Percentiles rank a stretch among this genome's conserved stretches.
Evolutionary conservation across 371 early-diverging fungal species (phyloP).

Genomic region (Ordospora pajunii): DNA sequence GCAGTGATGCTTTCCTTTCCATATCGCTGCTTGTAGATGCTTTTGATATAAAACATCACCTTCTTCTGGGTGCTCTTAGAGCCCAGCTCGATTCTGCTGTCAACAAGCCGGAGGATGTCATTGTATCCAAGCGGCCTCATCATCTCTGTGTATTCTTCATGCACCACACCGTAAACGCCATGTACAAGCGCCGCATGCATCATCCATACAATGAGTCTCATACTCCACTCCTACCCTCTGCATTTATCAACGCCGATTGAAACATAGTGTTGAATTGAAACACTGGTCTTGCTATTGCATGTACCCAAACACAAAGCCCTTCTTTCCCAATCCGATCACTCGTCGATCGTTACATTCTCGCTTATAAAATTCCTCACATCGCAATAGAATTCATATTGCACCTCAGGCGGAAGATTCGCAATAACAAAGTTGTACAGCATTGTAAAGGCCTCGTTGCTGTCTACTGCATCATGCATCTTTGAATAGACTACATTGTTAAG

Average conservation of each 20-base stretch:
- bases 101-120: background rate
- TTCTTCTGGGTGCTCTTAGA: background rate
- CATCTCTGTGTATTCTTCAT: background rate
- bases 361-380: slow-evolving; percentile 23
- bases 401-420: slow-evolving; percentile 14
- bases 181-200: no score
- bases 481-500: background rate
- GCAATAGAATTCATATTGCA: slow-evolving; percentile 16
- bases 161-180: no score
- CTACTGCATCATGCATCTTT: slow-evolving; percentile 2
- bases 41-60: background rate
- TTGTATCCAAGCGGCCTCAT: background rate
- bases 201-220: no score
- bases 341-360: no score
- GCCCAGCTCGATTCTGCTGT: background rate
- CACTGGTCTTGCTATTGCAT: no score
- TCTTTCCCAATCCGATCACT: no score
- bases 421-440: slow-evolving; percentile 10
- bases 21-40: background rate
- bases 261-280: background rate
- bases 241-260: background rate
- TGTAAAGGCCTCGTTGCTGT: background rate
- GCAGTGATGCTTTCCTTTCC: background rate
- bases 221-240: no score
- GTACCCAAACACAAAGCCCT: no score